These are phyloP conservation scores for Dioscorea alata DNA, from an alignment of 106 monocot genomes.

Conservation along the genomic window DNA sequence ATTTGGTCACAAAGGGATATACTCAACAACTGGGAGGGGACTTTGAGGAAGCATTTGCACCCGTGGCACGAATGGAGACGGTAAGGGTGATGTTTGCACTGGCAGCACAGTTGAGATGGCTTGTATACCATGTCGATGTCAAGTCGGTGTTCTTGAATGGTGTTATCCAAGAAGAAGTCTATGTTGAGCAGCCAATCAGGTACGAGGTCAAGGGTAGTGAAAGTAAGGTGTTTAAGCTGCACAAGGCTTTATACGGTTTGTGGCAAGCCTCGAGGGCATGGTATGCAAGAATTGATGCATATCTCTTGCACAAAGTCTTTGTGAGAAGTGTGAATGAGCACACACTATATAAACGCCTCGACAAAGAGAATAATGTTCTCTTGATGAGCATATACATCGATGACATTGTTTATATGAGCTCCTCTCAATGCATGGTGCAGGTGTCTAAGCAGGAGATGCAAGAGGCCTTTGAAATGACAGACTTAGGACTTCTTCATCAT, in stretches of 20 bases:
- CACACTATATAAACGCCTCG: too few relatives aligned
- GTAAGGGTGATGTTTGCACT: not conserved
- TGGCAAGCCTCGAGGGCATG: not conserved
- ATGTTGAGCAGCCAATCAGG: not conserved
- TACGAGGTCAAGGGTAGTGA: not conserved
- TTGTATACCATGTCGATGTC: not conserved
- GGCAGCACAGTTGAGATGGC: not conserved
- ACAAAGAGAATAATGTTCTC: not conserved
- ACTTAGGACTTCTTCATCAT: not conserved
- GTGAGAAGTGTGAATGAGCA: too few relatives aligned
- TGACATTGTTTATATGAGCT: conserved; percentile 4
- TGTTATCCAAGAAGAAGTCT: too few relatives aligned
- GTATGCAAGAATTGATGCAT: not conserved
- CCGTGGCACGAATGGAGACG: not conserved
- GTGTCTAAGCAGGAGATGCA: not conserved
- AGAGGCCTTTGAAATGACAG: not conserved
- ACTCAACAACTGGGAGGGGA: too few relatives aligned
- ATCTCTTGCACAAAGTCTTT: too few relatives aligned
- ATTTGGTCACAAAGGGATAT: too few relatives aligned
- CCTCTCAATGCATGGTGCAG: not conserved
- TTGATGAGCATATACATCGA: conserved; percentile 6
- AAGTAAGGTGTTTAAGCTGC: not conserved
- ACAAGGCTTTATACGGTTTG: too few relatives aligned
- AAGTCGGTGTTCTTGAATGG: too few relatives aligned
- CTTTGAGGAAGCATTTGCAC: too few relatives aligned